phyloP scores from a whole-genome alignment of 768 basidiomycete species.

The Rossbeevera mucosa region DNA sequence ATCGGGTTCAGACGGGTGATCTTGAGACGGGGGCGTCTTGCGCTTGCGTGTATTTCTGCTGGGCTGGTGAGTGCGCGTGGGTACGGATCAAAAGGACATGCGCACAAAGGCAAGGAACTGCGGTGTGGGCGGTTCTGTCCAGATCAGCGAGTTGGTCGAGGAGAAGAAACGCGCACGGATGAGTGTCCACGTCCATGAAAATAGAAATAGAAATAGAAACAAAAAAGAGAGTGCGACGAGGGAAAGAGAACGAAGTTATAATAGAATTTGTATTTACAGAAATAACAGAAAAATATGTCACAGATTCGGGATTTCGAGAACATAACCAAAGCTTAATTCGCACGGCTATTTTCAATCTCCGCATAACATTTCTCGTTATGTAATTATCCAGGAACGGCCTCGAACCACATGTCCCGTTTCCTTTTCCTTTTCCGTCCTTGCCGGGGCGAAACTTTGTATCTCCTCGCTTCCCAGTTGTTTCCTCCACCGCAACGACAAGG shows the following conservation, averaged over 20 bases:
- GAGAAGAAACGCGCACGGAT: conserved; percentile 16
- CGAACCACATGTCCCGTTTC: conserved; percentile 19
- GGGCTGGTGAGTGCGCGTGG: conserved; percentile 9
- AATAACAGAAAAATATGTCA: conserved; percentile 38
- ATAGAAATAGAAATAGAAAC: neutral
- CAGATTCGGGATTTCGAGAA: conserved; percentile 38
- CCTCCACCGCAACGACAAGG: neutral
- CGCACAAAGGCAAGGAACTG: conserved; percentile 22
- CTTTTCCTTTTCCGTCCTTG: conserved; percentile 21
- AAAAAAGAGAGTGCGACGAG: conserved; percentile 12
- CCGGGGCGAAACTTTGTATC: conserved; percentile 16
- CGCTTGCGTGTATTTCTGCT: conserved; percentile 38
- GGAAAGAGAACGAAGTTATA: conserved; percentile 25
- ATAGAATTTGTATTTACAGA: conserved; percentile 38
- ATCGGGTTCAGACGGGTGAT: conserved; percentile 15
- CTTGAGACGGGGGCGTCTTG: conserved; percentile 31
- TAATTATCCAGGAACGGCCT: conserved; percentile 32
- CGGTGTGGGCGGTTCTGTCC: conserved; percentile 1
- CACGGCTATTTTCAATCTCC: conserved; percentile 34
- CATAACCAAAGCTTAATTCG: conserved; percentile 36
- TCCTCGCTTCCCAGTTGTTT: conserved; percentile 8
- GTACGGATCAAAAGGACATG: conserved; percentile 15
- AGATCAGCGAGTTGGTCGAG: conserved; percentile 13
- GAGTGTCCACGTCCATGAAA: conserved; percentile 18
- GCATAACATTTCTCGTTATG: conserved; percentile 26